These are phyloP conservation scores for Penicillium sp. DNA, from an alignment of 2,329 filamentous ascomycete genomes.

Conservation along the genomic window DNA sequence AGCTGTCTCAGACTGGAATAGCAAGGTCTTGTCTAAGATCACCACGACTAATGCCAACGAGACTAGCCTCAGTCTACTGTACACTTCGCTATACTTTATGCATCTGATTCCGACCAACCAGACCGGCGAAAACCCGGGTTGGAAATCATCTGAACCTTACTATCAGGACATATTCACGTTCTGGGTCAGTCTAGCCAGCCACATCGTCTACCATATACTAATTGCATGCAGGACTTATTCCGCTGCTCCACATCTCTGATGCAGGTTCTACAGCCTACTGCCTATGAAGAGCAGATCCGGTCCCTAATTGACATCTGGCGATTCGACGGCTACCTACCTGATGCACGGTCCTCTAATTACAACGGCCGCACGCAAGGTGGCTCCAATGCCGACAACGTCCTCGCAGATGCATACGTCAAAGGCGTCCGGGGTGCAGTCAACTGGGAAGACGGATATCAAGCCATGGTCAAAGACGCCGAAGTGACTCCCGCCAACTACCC, in stretches of 20 bases:
- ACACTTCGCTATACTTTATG: slow-evolving; percentile 69
- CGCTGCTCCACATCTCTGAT: slow-evolving; percentile 64
- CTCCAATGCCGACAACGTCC: slow-evolving; percentile 68
- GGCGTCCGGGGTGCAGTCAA: slow-evolving; percentile 59
- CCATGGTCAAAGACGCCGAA: slow-evolving; percentile 68
- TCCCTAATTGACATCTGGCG: slow-evolving; percentile 68
- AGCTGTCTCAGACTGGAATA: slow-evolving; percentile 58
- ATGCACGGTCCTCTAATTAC: slow-evolving; percentile 65
- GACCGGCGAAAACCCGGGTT: slow-evolving; percentile 68
- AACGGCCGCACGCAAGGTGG: slow-evolving; percentile 70
- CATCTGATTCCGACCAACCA: slow-evolving; percentile 67
- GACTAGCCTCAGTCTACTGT: slow-evolving; percentile 60
- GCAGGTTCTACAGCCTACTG: slow-evolving; percentile 62
- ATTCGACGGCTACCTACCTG: slow-evolving; percentile 62
- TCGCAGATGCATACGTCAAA: slow-evolving; percentile 71
- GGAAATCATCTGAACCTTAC: slow-evolving; percentile 64
- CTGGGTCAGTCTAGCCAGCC: slow-evolving; percentile 47
- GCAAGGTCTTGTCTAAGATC: slow-evolving; percentile 61
- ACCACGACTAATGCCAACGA: slow-evolving; percentile 58
- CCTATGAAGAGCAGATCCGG: slow-evolving; percentile 65
- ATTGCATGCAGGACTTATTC: slow-evolving; percentile 49
- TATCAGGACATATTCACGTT: slow-evolving; percentile 71
- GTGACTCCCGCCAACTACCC: slow-evolving; percentile 59
- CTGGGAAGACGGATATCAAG: slow-evolving; percentile 62
- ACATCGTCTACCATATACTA: slow-evolving; percentile 19